Conservation (phyloP, 116 monocot species). For the Posidonia oceanica region DNA sequence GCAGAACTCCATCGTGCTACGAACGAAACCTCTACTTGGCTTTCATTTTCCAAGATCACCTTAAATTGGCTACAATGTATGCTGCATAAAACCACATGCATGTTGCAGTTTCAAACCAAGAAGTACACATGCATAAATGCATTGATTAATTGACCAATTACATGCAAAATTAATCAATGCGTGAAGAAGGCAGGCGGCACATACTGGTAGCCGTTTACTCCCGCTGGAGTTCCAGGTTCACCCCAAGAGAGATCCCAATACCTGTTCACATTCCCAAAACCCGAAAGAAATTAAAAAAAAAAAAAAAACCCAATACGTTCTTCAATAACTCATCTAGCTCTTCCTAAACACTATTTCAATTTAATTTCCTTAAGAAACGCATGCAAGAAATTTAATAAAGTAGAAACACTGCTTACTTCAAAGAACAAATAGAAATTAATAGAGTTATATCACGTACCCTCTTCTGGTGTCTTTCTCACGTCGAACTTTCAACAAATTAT, state of each 20-base stretch:
- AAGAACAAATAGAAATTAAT: too few species aligned
- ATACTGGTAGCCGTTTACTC: background rate
- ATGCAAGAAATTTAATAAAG: too few species aligned
- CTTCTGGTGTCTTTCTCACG: slow-evolving; percentile 36
- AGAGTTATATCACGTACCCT: slow-evolving; percentile 24
- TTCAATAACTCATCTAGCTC: too few species aligned
- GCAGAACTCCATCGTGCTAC: slow-evolving; percentile 52
- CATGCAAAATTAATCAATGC: too few species aligned
- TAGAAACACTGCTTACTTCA: too few species aligned
- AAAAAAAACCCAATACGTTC: too few species aligned
- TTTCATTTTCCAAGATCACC: slow-evolving; percentile 49
- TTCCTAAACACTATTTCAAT: too few species aligned
- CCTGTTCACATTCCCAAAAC: background rate
- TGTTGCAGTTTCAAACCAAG: too few species aligned
- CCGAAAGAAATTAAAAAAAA: background rate
- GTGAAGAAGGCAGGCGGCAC: background rate
- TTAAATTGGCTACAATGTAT: slow-evolving; percentile 53
- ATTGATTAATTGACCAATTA: background rate
- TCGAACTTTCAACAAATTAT: slow-evolving; percentile 59
- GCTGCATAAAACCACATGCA: slow-evolving; percentile 20
- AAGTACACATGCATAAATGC: too few species aligned
- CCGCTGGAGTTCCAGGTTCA: slow-evolving; percentile 16
- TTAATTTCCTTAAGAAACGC: too few species aligned
- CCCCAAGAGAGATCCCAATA: slow-evolving; percentile 87
- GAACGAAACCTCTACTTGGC: slow-evolving; percentile 79